These are phyloP conservation scores for Colletotrichum sojae DNA, from an alignment of 2,329 filamentous ascomycete species.

Conservation along the genomic window DNA sequence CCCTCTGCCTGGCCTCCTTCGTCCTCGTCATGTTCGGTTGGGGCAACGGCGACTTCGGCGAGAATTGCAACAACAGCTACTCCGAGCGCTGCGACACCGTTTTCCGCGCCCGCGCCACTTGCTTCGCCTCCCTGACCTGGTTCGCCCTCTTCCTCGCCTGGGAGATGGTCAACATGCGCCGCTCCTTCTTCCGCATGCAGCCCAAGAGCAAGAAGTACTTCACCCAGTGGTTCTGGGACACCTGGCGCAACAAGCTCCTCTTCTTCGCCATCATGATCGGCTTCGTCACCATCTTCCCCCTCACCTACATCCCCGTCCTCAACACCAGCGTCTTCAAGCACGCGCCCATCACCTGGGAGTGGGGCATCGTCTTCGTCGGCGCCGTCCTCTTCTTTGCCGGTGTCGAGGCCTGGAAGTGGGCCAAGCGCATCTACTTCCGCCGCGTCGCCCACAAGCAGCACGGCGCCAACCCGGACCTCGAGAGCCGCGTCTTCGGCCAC, in stretches of 20 bases:
- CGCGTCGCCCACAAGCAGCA: constrained; percentile 46
- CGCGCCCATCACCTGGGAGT: constrained; percentile 71
- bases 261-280: constrained; percentile 70
- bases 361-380: constrained; percentile 70
- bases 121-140: constrained; percentile 81
- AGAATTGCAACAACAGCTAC: constrained; percentile 72
- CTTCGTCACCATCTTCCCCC: constrained; percentile 62
- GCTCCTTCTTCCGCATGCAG: constrained; percentile 81
- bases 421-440: constrained; percentile 63
- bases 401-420: constrained; percentile 71
- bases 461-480: constrained; percentile 46
- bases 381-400: constrained; percentile 70
- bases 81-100: constrained; percentile 68
- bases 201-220: constrained; percentile 72
- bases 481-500: constrained; percentile 51
- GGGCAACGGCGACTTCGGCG: constrained; percentile 68
- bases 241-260: constrained; percentile 80
- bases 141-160: constrained; percentile 81
- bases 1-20: constrained; percentile 69
- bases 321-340: constrained; percentile 72
- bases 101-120: constrained; percentile 79
- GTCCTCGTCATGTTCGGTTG: constrained; percentile 65
- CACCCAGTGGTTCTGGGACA: constrained; percentile 75
- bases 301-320: constrained; percentile 71
- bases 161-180: constrained; percentile 80